These are phyloP conservation scores for Leptographium wingfieldii DNA, from an alignment of 2,329 filamentous ascomycete species.

Conservation along the genomic window DNA sequence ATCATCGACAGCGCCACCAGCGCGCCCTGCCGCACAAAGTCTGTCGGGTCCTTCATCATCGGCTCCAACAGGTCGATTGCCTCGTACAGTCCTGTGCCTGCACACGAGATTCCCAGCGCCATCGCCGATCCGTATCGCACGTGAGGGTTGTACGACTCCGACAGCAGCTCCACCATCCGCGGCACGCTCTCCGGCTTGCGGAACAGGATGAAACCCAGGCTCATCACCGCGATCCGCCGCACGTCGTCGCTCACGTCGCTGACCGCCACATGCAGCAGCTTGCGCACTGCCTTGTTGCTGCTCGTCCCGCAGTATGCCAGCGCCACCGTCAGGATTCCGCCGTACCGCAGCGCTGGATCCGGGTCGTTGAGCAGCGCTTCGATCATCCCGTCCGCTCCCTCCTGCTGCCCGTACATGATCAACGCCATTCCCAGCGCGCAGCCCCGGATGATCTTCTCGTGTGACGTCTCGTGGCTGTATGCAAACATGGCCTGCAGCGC, in stretches of 20 bases:
- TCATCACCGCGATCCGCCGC: conserved; percentile 90
- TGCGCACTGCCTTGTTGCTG: conserved; percentile 97
- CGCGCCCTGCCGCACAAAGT: conserved; percentile 95
- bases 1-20: conserved; percentile 95
- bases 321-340: conserved; percentile 97
- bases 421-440: conserved; percentile 93
- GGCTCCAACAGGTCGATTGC: conserved; percentile 94
- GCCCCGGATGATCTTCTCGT: conserved; percentile 97
- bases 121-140: conserved; percentile 96
- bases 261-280: conserved; percentile 87
- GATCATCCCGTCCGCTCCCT: conserved; percentile 87
- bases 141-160: conserved; percentile 97
- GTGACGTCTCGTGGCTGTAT: conserved; percentile 93
- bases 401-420: conserved; percentile 95
- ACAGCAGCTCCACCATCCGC: conserved; percentile 95
- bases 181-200: conserved; percentile 93
- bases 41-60: conserved; percentile 98
- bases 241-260: conserved; percentile 98
- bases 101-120: conserved; percentile 96
- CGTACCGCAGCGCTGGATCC: conserved; percentile 86
- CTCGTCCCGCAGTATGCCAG: conserved; percentile 94
- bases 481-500: conserved; percentile 94
- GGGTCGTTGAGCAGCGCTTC: conserved; percentile 87
- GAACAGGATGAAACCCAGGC: conserved; percentile 96
- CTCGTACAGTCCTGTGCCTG: conserved; percentile 88